phyloP scores from a whole-genome alignment of 176 grass and related monocot genomes.

The Oryza nivara region DNA sequence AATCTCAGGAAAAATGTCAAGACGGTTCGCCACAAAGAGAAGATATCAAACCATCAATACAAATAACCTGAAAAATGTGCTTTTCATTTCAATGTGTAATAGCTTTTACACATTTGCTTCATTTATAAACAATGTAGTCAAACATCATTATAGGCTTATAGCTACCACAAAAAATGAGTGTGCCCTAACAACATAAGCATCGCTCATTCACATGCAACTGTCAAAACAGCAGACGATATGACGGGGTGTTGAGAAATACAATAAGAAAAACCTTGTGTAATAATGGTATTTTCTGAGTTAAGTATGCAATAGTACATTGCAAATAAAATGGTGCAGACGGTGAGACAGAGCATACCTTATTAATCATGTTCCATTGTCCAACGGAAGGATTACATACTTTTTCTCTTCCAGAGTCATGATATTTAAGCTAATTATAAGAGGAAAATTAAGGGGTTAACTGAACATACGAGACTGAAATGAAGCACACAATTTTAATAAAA shows the following conservation, averaged over 20 bases:
- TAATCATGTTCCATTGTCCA: slow-evolving; percentile 94
- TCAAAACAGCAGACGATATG: neutral
- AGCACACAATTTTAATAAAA: neutral
- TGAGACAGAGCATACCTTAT: slow-evolving; percentile 53
- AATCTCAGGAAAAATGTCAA: neutral
- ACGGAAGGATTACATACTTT: slow-evolving; percentile 58
- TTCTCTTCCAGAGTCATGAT: slow-evolving; percentile 73
- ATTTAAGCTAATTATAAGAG: slow-evolving; percentile 70
- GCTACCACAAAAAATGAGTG: neutral
- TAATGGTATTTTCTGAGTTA: no score
- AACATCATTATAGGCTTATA: neutral
- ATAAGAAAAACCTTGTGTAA: no score
- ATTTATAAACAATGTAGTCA: neutral
- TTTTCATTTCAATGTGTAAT: neutral
- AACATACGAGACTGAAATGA: neutral
- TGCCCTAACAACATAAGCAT: neutral
- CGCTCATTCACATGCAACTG: neutral
- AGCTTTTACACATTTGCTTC: neutral
- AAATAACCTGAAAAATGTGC: neutral
- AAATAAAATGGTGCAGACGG: no score
- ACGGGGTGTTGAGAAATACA: neutral
- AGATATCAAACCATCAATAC: neutral
- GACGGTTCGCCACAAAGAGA: neutral
- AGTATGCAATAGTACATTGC: neutral
- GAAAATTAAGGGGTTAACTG: neutral